phyloP scores from a whole-genome alignment of 2,329 filamentous ascomycete genomes.

The Alternaria ethzedia region DNA sequence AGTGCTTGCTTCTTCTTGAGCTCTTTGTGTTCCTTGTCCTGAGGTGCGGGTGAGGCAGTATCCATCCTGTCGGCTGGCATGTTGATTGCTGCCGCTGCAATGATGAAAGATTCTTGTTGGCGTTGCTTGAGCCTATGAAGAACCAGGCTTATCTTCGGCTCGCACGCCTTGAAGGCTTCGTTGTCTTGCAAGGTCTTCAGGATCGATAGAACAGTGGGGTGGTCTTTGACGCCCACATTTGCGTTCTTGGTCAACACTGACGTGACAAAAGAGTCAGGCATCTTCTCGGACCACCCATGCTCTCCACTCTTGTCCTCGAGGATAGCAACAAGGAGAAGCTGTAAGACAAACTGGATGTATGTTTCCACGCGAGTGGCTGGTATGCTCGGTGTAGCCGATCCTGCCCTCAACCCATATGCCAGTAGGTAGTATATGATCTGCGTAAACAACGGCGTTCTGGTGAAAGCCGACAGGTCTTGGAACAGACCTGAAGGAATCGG shows the following conservation, averaged over 20 bases:
- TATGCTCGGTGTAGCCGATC: conserved; percentile 73
- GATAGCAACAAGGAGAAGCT: conserved; percentile 84
- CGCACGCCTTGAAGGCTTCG: conserved; percentile 80
- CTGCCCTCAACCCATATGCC: conserved; percentile 76
- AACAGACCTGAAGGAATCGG: conserved; percentile 81
- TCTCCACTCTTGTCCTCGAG: conserved; percentile 73
- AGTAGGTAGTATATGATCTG: conserved; percentile 90
- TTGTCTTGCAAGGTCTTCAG: conserved; percentile 64
- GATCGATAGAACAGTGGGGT: conserved; percentile 59
- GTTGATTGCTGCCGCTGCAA: conserved; percentile 64
- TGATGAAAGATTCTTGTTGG: conserved; percentile 74
- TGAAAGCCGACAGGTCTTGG: conserved; percentile 77
- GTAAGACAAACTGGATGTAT: conserved; percentile 88
- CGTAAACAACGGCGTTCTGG: conserved; percentile 81
- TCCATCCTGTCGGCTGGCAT: conserved; percentile 79
- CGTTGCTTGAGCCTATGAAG: conserved; percentile 85
- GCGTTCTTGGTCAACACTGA: conserved; percentile 71
- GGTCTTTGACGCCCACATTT: conserved; percentile 46
- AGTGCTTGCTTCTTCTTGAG: conserved; percentile 89
- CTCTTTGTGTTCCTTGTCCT: conserved; percentile 77
- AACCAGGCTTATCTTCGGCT: conserved; percentile 83
- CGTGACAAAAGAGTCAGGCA: conserved; percentile 71
- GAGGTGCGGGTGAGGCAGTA: conserved; percentile 77
- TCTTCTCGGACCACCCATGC: conserved; percentile 49
- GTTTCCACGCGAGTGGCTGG: conserved; percentile 85